Percentiles rank a stretch among this genome's conserved stretches.
Evolutionary conservation across 441 rosid genomes (phyloP).

Genomic region (Aleurites moluccanus): DNA sequence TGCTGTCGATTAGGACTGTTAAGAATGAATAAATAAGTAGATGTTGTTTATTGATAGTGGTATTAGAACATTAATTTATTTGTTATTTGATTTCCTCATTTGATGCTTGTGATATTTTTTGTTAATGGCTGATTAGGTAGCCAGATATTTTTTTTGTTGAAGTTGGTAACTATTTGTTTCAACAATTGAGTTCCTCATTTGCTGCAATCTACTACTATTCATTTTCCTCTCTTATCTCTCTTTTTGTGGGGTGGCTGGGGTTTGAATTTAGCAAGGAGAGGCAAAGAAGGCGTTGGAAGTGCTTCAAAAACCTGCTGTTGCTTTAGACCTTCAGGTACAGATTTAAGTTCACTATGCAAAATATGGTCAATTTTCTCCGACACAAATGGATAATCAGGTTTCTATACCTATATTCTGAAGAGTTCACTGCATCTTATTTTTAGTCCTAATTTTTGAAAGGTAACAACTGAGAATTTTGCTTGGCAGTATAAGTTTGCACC

Average conservation of each 20-base stretch:
- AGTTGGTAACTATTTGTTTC: background rate
- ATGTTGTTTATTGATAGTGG: background rate
- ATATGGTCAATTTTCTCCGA: slow-evolving; percentile 11
- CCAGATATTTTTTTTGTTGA: background rate
- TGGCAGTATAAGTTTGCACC: slow-evolving; percentile 99
- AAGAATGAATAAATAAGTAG: background rate
- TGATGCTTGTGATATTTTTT: background rate
- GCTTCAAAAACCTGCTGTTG: slow-evolving; percentile 85
- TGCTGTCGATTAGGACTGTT: background rate
- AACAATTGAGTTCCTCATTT: slow-evolving; percentile 1
- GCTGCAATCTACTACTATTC: background rate
- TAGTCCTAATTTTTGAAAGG: slow-evolving; percentile 23
- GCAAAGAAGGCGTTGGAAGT: slow-evolving; percentile 93
- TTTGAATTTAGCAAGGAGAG: slow-evolving; percentile 85
- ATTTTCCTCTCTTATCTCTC: background rate
- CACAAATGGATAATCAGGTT: slow-evolving; percentile 14
- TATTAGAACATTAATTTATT: background rate
- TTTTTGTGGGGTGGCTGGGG: slow-evolving; percentile 11
- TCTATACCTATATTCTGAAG: slow-evolving; percentile 6
- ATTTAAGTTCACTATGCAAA: slow-evolving; percentile 22
- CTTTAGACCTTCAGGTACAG: slow-evolving; percentile 85
- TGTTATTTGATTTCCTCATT: background rate
- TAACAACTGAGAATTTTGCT: slow-evolving; percentile 24
- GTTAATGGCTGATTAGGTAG: background rate
- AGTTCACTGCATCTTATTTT: slow-evolving; percentile 21